Percentiles rank a stretch among this genome's conserved stretches.
phyloP scores from a whole-genome alignment of 2,329 filamentous ascomycete genomes.

The Orbilia ellipsospora region DNA sequence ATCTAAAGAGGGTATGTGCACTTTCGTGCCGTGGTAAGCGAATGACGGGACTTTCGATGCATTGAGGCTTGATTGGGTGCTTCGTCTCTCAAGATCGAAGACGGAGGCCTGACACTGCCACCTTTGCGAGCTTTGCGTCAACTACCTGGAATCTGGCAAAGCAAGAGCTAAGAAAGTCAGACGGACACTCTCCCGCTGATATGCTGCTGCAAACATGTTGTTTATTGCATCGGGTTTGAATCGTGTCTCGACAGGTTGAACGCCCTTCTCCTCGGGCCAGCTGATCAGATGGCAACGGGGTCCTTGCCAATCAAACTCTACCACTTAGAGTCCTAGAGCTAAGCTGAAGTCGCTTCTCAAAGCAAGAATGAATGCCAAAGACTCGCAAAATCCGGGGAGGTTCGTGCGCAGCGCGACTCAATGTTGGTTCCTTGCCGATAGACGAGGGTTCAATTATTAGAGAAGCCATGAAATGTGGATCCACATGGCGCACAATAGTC shows the following conservation, averaged over 20 bases:
- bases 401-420: constrained; percentile 51
- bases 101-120: constrained; percentile 35
- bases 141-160: constrained; percentile 12
- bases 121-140: constrained; percentile 43
- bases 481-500: constrained; percentile 45
- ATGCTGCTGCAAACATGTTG: constrained; percentile 25
- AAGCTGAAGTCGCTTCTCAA: constrained; percentile 45
- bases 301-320: constrained; percentile 28
- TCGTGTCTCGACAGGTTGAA: constrained; percentile 15
- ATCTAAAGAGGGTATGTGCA: constrained; percentile 22
- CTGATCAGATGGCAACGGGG: constrained; percentile 51
- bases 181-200: constrained; percentile 25
- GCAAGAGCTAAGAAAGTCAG: constrained; percentile 2
- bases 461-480: constrained; percentile 47
- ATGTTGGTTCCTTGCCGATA: constrained; percentile 54
- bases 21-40: constrained; percentile 54
- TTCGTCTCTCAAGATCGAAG: constrained; percentile 23
- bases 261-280: constrained; percentile 30
- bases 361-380: constrained; percentile 39
- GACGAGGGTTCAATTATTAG: constrained; percentile 41
- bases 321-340: constrained; percentile 52
- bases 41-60: constrained; percentile 27
- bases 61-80: constrained; percentile 33
- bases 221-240: constrained; percentile 21
- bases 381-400: constrained; percentile 55